Percentiles rank a stretch among this genome's conserved stretches.
Conservation (phyloP, 306 rosid species). For the Dryas octopetala region DNA sequence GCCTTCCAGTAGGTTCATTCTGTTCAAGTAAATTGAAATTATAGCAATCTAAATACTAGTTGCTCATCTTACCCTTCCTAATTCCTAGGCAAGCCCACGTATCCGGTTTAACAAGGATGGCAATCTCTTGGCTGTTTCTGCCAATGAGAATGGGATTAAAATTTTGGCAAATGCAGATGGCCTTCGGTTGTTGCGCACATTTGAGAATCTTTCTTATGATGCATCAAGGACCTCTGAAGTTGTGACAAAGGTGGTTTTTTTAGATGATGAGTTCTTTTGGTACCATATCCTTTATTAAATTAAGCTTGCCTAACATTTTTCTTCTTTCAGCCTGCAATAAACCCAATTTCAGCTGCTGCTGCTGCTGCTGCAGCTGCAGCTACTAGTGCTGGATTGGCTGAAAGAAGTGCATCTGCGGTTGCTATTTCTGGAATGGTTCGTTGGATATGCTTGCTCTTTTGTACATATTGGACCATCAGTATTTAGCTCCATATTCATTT, state of each 20-base stretch:
- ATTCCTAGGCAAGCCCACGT: constrained; percentile 84
- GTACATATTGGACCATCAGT: background rate
- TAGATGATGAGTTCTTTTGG: constrained; percentile 14
- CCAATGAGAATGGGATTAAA: constrained; percentile 87
- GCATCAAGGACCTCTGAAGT: constrained; percentile 78
- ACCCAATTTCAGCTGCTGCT: constrained; percentile 71
- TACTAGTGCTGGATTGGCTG: constrained; percentile 65
- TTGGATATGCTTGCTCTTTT: constrained; percentile 12
- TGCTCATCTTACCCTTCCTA: constrained; percentile 33
- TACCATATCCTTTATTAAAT: constrained; percentile 2
- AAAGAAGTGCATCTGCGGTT: constrained; percentile 68
- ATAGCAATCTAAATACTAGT: constrained; percentile 11
- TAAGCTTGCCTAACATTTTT: constrained; percentile 20
- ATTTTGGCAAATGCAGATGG: constrained; percentile 82
- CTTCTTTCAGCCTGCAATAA: constrained; percentile 69
- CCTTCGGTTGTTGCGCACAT: constrained; percentile 49
- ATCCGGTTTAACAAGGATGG: constrained; percentile 99
- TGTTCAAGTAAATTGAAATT: constrained; percentile 17
- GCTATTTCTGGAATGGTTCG: constrained; percentile 84
- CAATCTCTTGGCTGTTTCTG: constrained; percentile 84
- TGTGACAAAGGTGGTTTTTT: constrained; percentile 66
- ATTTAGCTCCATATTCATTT: background rate
- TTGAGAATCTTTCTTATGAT: constrained; percentile 75
- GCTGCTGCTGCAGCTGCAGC: constrained; percentile 49
- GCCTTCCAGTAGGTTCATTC: constrained; percentile 76